Percentiles rank a stretch among this genome's conserved stretches.
Evolutionary conservation across 2,329 filamentous ascomycete genomes (phyloP).

Genomic region (Dothideomycetidae sp.): DNA sequence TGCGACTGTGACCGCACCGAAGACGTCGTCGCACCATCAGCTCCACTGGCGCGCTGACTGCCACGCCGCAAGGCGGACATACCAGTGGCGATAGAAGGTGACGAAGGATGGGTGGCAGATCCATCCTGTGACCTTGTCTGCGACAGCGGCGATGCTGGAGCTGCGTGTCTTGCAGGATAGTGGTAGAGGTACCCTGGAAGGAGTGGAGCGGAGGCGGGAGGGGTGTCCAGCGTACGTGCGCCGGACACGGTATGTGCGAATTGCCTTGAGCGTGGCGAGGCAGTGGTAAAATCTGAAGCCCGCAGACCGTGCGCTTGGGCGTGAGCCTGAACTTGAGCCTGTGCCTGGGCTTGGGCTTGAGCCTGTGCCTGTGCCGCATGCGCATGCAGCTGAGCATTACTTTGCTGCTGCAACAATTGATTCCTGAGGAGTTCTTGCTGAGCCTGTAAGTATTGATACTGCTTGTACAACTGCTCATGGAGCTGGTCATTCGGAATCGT

Average conservation of each 20-base stretch:
- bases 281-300: constrained; percentile 18
- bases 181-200: constrained; percentile 32
- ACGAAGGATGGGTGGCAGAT: constrained; percentile 34
- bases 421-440: constrained; percentile 25
- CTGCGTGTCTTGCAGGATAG: constrained; percentile 30
- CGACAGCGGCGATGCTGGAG: constrained; percentile 23
- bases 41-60: constrained; percentile 29
- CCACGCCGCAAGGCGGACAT: constrained; percentile 30
- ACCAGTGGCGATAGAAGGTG: constrained; percentile 31
- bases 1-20: constrained; percentile 37
- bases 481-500: constrained; percentile 25
- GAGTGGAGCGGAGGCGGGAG: constrained; percentile 23
- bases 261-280: constrained; percentile 26
- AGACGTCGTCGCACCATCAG: constrained; percentile 26
- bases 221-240: constrained; percentile 19
- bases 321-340: constrained; percentile 23
- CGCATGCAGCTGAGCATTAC: constrained; percentile 19
- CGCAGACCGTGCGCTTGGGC: constrained; percentile 20
- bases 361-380: constrained; percentile 16
- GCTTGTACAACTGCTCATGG: constrained; percentile 35
- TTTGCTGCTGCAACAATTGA: constrained; percentile 31
- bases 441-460: constrained; percentile 26
- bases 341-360: constrained; percentile 20
- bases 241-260: constrained; percentile 20
- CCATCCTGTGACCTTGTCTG: constrained; percentile 29